Evolutionary conservation across 352 stramenopile genomes (phyloP), one percentile per base, ranked within the genome.

Genomic region (Phytophthora hybrid): DNA sequence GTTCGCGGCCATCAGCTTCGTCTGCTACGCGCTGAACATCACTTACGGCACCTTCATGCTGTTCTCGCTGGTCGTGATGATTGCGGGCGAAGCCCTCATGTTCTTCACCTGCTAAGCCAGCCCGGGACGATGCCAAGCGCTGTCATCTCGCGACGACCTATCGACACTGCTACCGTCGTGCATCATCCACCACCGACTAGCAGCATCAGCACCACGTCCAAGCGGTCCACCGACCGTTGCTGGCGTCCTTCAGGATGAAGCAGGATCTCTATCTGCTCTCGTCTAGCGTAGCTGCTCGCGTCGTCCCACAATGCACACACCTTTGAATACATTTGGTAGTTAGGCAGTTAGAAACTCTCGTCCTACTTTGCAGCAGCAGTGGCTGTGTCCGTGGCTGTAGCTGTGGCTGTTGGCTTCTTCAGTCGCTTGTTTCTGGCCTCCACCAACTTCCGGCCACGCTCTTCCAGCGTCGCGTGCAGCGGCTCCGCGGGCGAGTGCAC

Each of bases 101-200:
- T 94, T 88, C 73, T 87, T 92, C 78, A 93, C 87, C 53, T 94
- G 87, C 71, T 94, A 88, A 81, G 11, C 56, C 63, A 59, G 7
- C 31, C 26, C 23, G 44, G 44, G 53, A 75, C 53, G 61, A 60
- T 69, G 29, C 34, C 63, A 73, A 52, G 62, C 53, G 53, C 41
- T 68, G 18, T n/a, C 16, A 13, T 51, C 52, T 41, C 13, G 53
- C 13, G 32, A 41, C 34, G 6, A 3, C 18, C 4, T 41, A 2
- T 31, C 37, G 4, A 41, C 8, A 21, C 41, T 62, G 29, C 58
- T 56, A 21, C 26, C 31, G 37, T 71, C 49, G 54, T 80, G 63
- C 73, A 73, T 80, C 68, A 73, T 18, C 39, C 62, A 73, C 59
- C 32, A 23, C 41, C 41, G 41, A 49, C 41, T 49, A 49, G 41